Percentiles rank a stretch among this genome's conserved stretches.
phyloP scores from a whole-genome alignment of 2,329 filamentous ascomycete species.

The Alternaria brassicicola region DNA sequence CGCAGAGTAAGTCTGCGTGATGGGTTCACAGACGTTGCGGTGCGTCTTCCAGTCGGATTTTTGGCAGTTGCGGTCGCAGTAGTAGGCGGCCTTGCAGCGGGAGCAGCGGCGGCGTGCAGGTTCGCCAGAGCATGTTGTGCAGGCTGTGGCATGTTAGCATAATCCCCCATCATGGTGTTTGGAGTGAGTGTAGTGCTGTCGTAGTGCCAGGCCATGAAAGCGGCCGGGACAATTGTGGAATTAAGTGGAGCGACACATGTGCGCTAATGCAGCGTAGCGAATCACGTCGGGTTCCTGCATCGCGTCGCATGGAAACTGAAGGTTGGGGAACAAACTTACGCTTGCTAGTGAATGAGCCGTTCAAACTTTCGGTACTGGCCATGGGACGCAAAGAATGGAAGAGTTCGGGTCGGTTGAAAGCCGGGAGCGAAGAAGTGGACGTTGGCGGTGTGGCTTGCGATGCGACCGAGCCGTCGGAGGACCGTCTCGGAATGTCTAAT shows the following conservation, averaged over 20 bases:
- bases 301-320: constrained; percentile 23
- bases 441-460: constrained; percentile 20
- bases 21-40: constrained; percentile 52
- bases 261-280: constrained; percentile 23
- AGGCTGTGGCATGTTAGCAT: constrained; percentile 23
- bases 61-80: constrained; percentile 62
- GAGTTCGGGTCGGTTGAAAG: constrained; percentile 32
- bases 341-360: constrained; percentile 30
- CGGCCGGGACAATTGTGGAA: constrained; percentile 14
- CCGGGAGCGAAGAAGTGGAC: constrained; percentile 24
- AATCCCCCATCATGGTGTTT: background rate
- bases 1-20: constrained; percentile 28
- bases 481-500: constrained; percentile 27
- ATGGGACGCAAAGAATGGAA: constrained; percentile 32
- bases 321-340: constrained; percentile 24
- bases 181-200: background rate
- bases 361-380: constrained; percentile 34
- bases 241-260: constrained; percentile 21
- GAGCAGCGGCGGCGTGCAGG: constrained; percentile 48
- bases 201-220: constrained; percentile 10
- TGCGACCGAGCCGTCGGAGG: constrained; percentile 30
- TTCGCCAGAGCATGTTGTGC: constrained; percentile 33
- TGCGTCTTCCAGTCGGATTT: constrained; percentile 59
- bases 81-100: constrained; percentile 55
- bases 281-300: constrained; percentile 36